These are phyloP conservation scores for Podila minutissima DNA, from an alignment of 192 early-diverging fungal species.

Conservation along the genomic window DNA sequence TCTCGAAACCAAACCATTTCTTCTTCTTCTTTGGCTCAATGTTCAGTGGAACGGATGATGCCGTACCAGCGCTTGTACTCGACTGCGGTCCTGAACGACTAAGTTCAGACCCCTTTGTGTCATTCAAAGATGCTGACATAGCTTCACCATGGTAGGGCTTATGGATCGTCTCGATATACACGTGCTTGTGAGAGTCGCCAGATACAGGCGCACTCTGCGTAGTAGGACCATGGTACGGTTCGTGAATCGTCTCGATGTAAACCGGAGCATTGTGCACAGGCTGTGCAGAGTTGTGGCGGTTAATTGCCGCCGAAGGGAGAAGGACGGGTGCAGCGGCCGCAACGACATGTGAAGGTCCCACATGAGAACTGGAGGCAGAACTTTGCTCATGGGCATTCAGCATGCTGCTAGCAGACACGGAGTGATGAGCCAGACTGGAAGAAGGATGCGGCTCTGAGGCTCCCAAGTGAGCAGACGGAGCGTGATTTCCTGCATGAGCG, in stretches of 20 bases:
- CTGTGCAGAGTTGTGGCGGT: too few relatives aligned
- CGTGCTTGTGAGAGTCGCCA: neutral
- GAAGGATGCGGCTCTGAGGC: neutral
- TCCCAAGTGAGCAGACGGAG: neutral
- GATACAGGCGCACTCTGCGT: neutral
- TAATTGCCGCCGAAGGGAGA: neutral
- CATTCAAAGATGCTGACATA: too few relatives aligned
- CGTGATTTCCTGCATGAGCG: neutral
- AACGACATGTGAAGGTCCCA: neutral
- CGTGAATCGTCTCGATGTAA: slow-evolving; percentile 13
- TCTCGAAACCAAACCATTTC: slow-evolving; percentile 1
- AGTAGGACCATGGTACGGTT: slow-evolving; percentile 9
- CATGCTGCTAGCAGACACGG: neutral
- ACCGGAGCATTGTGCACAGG: neutral
- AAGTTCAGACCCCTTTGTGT: too few relatives aligned
- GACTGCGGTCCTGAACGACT: neutral
- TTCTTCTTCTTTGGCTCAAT: neutral
- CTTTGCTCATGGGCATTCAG: neutral
- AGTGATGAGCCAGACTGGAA: neutral
- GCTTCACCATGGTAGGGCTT: neutral
- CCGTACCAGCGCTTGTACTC: neutral
- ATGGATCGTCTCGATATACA: neutral
- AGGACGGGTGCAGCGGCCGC: neutral
- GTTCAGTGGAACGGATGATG: too few relatives aligned
- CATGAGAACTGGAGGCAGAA: neutral